These are phyloP conservation scores for Phytophthora constricta DNA, from an alignment of 352 stramenopile genomes.

Conservation along the genomic window DNA sequence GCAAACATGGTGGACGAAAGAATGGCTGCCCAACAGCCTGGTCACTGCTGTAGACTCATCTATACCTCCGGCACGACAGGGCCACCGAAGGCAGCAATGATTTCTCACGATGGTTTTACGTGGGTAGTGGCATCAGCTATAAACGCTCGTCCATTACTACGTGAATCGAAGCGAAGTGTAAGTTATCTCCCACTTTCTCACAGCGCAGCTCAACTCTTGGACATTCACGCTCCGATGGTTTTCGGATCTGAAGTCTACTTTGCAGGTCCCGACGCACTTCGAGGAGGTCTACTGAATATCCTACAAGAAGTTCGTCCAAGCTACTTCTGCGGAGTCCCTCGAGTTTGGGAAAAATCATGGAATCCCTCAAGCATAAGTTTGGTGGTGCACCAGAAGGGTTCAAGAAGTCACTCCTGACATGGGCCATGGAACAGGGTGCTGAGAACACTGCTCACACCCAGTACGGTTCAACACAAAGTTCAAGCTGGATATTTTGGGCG, in stretches of 20 bases:
- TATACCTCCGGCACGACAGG: slow-evolving; percentile 91
- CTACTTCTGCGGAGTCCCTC: slow-evolving; percentile 87
- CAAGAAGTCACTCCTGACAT: slow-evolving; percentile 87
- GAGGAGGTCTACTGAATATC: slow-evolving; percentile 67
- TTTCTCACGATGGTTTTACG: slow-evolving; percentile 80
- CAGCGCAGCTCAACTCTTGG: slow-evolving; percentile 78
- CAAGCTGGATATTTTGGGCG: slow-evolving; percentile 73
- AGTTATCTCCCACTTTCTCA: slow-evolving; percentile 88
- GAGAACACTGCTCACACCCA: slow-evolving; percentile 69
- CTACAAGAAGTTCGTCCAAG: slow-evolving; percentile 70
- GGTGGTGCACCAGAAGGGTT: slow-evolving; percentile 44
- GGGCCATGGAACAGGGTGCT: slow-evolving; percentile 79
- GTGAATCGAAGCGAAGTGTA: slow-evolving; percentile 65
- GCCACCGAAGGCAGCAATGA: slow-evolving; percentile 79
- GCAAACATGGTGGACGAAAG: slow-evolving; percentile 41
- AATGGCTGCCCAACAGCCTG: slow-evolving; percentile 62
- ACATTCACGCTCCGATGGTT: slow-evolving; percentile 77
- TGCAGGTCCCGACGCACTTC: slow-evolving; percentile 72
- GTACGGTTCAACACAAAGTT: slow-evolving; percentile 59
- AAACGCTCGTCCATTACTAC: slow-evolving; percentile 54
- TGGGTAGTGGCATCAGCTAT: slow-evolving; percentile 67
- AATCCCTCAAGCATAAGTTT: slow-evolving; percentile 67
- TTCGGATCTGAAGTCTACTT: slow-evolving; percentile 82
- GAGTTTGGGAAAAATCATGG: slow-evolving; percentile 90
- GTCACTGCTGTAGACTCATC: slow-evolving; percentile 86